A percentile compares a stretch with the other conserved stretches of the same genome.
Evolutionary conservation across 352 stramenopile species (phyloP).

Genomic region (Globisporangium emineosum): DNA sequence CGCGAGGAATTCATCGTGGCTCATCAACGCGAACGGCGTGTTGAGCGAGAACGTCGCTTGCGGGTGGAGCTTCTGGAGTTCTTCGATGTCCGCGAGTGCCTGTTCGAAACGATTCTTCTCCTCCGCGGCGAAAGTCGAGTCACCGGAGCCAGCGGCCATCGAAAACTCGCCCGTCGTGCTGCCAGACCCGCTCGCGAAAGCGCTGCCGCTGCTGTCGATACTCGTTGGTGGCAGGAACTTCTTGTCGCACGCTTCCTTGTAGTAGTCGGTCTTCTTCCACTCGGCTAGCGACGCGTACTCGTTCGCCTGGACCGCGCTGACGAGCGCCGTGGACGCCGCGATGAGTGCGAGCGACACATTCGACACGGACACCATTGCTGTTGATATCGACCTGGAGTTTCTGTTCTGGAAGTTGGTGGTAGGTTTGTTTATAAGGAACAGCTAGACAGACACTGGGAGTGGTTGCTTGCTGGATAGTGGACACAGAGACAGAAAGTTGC

Average conservation of each 20-base stretch:
- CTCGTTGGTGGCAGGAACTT: conserved; percentile 19
- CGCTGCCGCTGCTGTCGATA: conserved; percentile 1
- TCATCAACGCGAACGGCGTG: conserved; percentile 60
- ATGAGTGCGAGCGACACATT: conserved; percentile 21
- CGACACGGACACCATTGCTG: conserved; percentile 24
- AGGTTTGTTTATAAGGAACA: neutral
- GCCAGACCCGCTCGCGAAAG: neutral
- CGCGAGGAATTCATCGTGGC: conserved; percentile 47
- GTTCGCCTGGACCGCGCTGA: conserved; percentile 8
- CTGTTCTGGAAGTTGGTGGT: neutral
- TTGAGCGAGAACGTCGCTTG: conserved; percentile 55
- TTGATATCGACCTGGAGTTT: neutral
- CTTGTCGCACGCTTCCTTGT: conserved; percentile 29
- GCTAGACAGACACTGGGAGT: neutral
- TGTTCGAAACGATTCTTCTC: conserved; percentile 52
- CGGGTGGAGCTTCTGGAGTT: conserved; percentile 47
- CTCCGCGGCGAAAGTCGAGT: conserved; percentile 16
- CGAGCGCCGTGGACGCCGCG: conserved; percentile 17
- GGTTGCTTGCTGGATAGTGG: conserved; percentile 9
- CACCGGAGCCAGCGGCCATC: conserved; percentile 4
- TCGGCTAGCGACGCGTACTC: conserved; percentile 26
- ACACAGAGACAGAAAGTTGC: conserved; percentile 3
- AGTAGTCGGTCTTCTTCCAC: conserved; percentile 39
- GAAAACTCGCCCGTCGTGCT: conserved; percentile 18
- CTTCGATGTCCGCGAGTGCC: conserved; percentile 32